Evolutionary conservation across 768 basidiomycete genomes (phyloP).

Genomic region (Cystobasidium onofrii): DNA sequence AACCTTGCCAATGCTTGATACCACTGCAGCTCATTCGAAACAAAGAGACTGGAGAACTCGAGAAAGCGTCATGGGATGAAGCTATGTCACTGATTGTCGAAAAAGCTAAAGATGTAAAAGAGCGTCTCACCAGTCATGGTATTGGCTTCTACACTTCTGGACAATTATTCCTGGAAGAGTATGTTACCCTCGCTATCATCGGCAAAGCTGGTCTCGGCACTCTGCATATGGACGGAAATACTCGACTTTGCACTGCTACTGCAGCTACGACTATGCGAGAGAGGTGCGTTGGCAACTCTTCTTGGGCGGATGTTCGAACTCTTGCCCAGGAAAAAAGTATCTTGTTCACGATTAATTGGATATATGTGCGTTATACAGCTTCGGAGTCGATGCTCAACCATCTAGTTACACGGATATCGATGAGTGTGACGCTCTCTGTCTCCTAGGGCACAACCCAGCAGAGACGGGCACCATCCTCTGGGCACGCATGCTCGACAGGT

Average conservation of each 20-base stretch:
- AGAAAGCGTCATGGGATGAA: constrained; percentile 38
- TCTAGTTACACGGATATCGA: constrained; percentile 34
- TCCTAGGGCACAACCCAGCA: constrained; percentile 40
- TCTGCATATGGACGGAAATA: constrained; percentile 41
- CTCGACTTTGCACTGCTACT: constrained; percentile 39
- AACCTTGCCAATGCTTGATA: not conserved
- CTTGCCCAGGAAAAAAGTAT: no score
- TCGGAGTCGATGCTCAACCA: constrained; percentile 40
- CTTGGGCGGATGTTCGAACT: no score
- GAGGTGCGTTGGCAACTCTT: not conserved
- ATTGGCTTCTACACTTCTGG: constrained; percentile 41
- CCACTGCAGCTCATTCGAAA: constrained; percentile 35
- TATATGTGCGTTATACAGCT: not conserved
- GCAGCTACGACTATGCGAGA: constrained; percentile 40
- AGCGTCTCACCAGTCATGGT: constrained; percentile 37
- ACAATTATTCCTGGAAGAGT: constrained; percentile 41
- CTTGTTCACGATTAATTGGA: no score
- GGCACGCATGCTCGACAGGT: constrained; percentile 38
- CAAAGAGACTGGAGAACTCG: constrained; percentile 36
- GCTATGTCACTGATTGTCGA: constrained; percentile 38
- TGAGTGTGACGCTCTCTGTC: constrained; percentile 35
- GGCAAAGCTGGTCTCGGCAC: constrained; percentile 36
- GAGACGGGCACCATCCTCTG: constrained; percentile 40
- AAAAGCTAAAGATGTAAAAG: constrained; percentile 37
- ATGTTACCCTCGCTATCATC: constrained; percentile 39